A percentile compares a stretch with the other conserved stretches of the same genome.
Evolutionary conservation across 225 moss, liverwort and hornwort genomes (phyloP).

Genomic region (Pleurozium schreberi): DNA sequence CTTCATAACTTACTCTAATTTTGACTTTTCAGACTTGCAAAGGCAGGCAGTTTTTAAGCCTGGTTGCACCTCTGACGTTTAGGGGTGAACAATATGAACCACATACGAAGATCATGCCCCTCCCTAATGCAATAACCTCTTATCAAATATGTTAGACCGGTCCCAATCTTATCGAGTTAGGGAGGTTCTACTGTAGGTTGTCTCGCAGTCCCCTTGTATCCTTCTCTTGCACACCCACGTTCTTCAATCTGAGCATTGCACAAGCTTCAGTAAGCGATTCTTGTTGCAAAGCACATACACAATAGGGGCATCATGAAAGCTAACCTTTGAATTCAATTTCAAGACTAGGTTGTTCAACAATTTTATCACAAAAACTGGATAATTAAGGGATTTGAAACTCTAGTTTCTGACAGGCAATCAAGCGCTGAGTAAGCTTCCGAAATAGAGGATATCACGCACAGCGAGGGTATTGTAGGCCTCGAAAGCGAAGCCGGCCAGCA

Average conservation of each 20-base stretch:
- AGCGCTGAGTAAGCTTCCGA: not conserved
- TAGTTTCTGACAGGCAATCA: not conserved
- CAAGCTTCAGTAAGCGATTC: not conserved
- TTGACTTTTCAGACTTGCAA: too few relatives aligned
- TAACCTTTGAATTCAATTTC: not conserved
- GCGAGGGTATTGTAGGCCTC: conserved; percentile 75
- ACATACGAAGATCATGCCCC: too few relatives aligned
- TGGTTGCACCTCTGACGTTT: too few relatives aligned
- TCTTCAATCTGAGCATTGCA: conserved; percentile 37
- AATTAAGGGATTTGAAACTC: not conserved
- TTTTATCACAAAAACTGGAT: not conserved
- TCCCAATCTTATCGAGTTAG: too few relatives aligned
- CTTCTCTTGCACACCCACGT: conserved; percentile 47
- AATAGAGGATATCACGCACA: conserved; percentile 1
- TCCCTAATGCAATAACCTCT: too few relatives aligned
- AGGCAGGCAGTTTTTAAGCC: too few relatives aligned
- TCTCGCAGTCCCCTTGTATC: conserved; percentile 53
- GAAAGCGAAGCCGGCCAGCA: conserved; percentile 82
- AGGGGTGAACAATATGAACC: too few relatives aligned
- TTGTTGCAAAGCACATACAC: not conserved
- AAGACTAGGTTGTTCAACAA: not conserved
- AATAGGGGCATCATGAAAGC: not conserved
- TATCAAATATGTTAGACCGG: too few relatives aligned
- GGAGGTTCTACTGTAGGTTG: too few relatives aligned
- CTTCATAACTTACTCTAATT: too few relatives aligned